Base-by-base conservation (phyloP, 805 yeast species). In the Candida chauliodis region DNA sequence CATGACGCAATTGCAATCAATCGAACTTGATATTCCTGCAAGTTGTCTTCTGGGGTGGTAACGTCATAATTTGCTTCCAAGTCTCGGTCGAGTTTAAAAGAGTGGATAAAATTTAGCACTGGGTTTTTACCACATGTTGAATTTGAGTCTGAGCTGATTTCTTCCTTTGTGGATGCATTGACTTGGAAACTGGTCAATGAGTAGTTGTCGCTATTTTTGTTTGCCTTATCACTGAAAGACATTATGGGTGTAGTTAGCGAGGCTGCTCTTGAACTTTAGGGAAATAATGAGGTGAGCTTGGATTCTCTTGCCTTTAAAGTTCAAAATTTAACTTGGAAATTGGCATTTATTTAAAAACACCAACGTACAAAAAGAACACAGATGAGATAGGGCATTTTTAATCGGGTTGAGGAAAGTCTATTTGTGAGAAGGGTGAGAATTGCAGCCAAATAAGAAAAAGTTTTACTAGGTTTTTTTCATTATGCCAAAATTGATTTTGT, bases 1-100 rank as follows among this genome's bases (percentile, higher is more conserved):
- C 52, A 48, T 15, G 52, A 50, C 23, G 51, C 49, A 23, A 50
- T 21, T 23, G 54, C 54, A 36, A 50, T 50, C 17, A 50, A 30
- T 17, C 35, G 27, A 16, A 43, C 41, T 37, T 43, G 46, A 24
- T 40, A 40, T 8, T 40, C 44, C 13, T 25, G 36, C 15, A 43
- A 30, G 7, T 30, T 27, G 30, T 40, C 41, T 31, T 43, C 46
- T 8, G 38, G 37, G 9, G 46, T 39, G 1, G 34, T 24, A 2
- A 36, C 41, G 22, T 29, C 34, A 10, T 28, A 43, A 26, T 38
- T 37, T n/a, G 22, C 35, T 26, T 42, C 45, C 15, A 41, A 20
- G 21, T 41, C 44, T 18, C 16, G 14, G 9, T 32, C 41, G 5
- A 41, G 7, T 34, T 36, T 32, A 18, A 41, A 41, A 11, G 44